Conservation (phyloP, 108 stramenopile genomes). For the Cyclotella distinguenda region DNA sequence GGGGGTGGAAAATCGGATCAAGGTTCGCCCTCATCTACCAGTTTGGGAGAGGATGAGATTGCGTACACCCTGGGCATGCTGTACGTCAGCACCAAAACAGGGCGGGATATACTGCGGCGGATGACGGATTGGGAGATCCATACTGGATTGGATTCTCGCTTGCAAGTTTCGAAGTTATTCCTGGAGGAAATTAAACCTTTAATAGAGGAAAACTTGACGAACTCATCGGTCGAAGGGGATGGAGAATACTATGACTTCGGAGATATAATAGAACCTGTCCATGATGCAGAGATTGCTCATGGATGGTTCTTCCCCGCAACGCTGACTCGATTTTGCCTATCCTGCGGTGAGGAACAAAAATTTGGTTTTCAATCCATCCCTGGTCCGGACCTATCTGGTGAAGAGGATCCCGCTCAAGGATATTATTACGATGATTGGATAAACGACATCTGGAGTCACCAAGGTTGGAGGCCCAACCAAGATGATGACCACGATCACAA, state of each 20-base stretch:
- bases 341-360: slow-evolving; percentile 12
- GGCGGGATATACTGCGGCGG: slow-evolving; percentile 18
- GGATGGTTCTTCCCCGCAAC: slow-evolving; percentile 40
- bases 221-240: slow-evolving; percentile 8
- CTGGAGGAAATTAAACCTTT: background rate
- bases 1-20: background rate
- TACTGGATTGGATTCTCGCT: slow-evolving; percentile 7
- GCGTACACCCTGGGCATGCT: slow-evolving; percentile 23
- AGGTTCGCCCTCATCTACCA: background rate
- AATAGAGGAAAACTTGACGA: background rate
- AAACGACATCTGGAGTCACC: too few relatives aligned
- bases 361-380: slow-evolving; percentile 10
- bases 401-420: background rate
- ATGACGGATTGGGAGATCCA: slow-evolving; percentile 12
- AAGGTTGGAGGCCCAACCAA: background rate
- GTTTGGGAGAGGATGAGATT: background rate
- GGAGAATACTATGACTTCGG: slow-evolving; percentile 8
- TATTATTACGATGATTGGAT: background rate
- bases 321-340: slow-evolving; percentile 31
- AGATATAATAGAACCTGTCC: background rate
- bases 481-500: background rate
- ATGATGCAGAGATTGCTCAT: slow-evolving; percentile 16
- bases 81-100: slow-evolving; percentile 20
- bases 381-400: too few relatives aligned
- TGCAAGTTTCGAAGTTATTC: slow-evolving; percentile 18